Percentiles rank a stretch among this genome's conserved stretches.
Conservation (phyloP, 2,329 filamentous ascomycete species). For the Gaeumannomyces tritici region DNA sequence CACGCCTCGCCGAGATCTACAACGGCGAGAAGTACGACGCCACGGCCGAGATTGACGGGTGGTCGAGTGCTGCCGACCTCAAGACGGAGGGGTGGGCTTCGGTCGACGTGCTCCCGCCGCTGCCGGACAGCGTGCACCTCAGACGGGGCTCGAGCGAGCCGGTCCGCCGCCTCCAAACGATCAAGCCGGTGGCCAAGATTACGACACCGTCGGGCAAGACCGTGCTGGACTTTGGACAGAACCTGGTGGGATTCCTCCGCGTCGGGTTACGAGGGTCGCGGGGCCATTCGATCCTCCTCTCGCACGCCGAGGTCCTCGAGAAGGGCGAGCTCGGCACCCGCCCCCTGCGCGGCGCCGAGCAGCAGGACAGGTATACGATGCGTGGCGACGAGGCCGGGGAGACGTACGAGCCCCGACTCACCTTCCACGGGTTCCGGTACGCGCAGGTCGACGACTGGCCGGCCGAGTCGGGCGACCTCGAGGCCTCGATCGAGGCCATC, state of each 20-base stretch:
- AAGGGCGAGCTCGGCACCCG: slow-evolving; percentile 28
- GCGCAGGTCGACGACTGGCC: slow-evolving; percentile 35
- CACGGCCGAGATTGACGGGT: slow-evolving; percentile 13
- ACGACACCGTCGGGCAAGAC: slow-evolving; percentile 29
- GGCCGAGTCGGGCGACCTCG: slow-evolving; percentile 8
- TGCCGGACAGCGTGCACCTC: slow-evolving; percentile 12
- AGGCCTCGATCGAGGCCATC: slow-evolving; percentile 14
- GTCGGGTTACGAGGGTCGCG: slow-evolving; percentile 24
- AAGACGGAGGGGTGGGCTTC: not conserved
- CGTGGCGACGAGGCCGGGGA: slow-evolving; percentile 7
- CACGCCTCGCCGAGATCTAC: slow-evolving; percentile 33
- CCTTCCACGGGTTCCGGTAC: slow-evolving; percentile 44
- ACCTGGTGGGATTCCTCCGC: slow-evolving; percentile 40
- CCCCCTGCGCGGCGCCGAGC: slow-evolving; percentile 33
- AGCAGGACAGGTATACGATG: slow-evolving; percentile 27
- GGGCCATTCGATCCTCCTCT: slow-evolving; percentile 26
- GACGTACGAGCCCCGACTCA: slow-evolving; percentile 36
- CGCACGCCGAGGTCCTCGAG: slow-evolving; percentile 47
- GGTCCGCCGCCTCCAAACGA: slow-evolving; percentile 24
- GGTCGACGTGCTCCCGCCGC: slow-evolving; percentile 13
- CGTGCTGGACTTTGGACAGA: slow-evolving; percentile 48
- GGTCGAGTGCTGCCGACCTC: slow-evolving; percentile 8
- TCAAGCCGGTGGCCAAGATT: slow-evolving; percentile 20
- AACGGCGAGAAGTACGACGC: slow-evolving; percentile 43
- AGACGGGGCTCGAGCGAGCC: slow-evolving; percentile 18